These are phyloP conservation scores for Neonectria magnoliae DNA, from an alignment of 2,329 filamentous ascomycete genomes.

Conservation along the genomic window DNA sequence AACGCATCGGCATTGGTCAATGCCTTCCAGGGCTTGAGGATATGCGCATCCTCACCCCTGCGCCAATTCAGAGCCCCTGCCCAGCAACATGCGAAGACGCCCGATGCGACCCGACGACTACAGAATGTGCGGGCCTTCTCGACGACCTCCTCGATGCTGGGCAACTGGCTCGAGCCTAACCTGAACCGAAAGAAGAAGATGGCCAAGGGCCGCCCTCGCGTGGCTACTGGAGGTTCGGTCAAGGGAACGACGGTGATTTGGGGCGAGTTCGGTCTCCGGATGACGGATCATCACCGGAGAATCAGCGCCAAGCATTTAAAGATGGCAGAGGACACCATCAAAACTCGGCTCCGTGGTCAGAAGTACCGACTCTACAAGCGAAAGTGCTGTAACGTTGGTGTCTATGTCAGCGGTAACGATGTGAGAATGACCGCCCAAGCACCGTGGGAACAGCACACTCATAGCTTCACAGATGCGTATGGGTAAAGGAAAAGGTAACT, in stretches of 20 bases:
- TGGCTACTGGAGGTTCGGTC: slow-evolving; percentile 88
- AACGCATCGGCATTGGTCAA: slow-evolving; percentile 57
- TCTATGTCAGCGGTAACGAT: slow-evolving; percentile 96
- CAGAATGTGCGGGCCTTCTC: slow-evolving; percentile 75
- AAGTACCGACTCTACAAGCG: slow-evolving; percentile 93
- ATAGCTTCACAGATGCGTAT: slow-evolving; percentile 76
- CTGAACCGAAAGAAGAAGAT: slow-evolving; percentile 82
- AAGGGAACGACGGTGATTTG: slow-evolving; percentile 96
- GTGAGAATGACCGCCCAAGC: slow-evolving; percentile 53
- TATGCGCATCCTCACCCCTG: slow-evolving; percentile 53
- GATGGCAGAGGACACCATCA: slow-evolving; percentile 93
- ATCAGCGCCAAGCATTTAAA: slow-evolving; percentile 88
- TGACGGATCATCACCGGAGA: slow-evolving; percentile 91
- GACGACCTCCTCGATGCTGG: slow-evolving; percentile 67
- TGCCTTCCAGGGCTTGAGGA: slow-evolving; percentile 61
- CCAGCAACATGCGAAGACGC: slow-evolving; percentile 41
- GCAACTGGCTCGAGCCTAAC: slow-evolving; percentile 86
- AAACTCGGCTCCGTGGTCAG: slow-evolving; percentile 85
- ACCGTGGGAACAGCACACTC: slow-evolving; percentile 25
- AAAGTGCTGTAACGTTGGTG: slow-evolving; percentile 90
- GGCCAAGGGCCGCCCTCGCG: slow-evolving; percentile 88
- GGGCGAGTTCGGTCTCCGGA: slow-evolving; percentile 95
- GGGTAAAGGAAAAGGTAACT: slow-evolving; percentile 98
- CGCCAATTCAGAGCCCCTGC: slow-evolving; percentile 51
- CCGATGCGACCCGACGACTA: slow-evolving; percentile 48